Base-by-base conservation (phyloP, 2,329 filamentous ascomycete species). In the Aspergillus sp. region DNA sequence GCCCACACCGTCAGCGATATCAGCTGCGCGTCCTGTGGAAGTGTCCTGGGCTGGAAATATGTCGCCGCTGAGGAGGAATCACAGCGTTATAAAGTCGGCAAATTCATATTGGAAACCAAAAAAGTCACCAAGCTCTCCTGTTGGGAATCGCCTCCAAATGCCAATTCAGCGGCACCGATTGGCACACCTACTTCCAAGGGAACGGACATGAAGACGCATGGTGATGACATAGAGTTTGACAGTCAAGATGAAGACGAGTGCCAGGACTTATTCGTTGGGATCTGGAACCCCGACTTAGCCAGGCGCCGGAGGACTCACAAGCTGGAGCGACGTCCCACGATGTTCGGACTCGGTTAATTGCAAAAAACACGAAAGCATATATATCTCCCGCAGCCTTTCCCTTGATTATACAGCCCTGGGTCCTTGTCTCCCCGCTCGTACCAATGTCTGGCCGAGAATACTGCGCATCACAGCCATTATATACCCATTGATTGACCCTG, bases 171-270 rank as follows among this genome's bases (percentile, higher is more conserved):
- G n/a, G 38, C 46, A 10, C 28, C 42, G 28, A 30, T 40, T 29
- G 33, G 10, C 4, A 28, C 28, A 9, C 10, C 27, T 45, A 42
- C 10, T 27, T 33, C 47, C 34, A 47, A 27, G 26, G 48, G 47
- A 27, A 42, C 7, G 33, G 44, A 32, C 29, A 45, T 47, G n/a
- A 50, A 53, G 35, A 33, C 50, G 34, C 53, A 56, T 8, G 39
- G 49, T 8, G 57, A 66, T 34, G 65, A 69, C n/a, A 52, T 79
- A 3, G 75, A 81, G 56, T 83, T 83, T 57, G 80, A 83, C 57
- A 79, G 75, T 48, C 76, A 82, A 63, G 80, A 83, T 59, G 80
- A 83, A 57, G 80, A 83, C 50, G 80, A 83, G 63, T 83, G 80
- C 50, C 80, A 83, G 62, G 80, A 82, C 60, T 53, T 83, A 29